Evolutionary conservation across 148 eudicot genomes (phyloP).

Genomic region (Oxyria digyna): DNA sequence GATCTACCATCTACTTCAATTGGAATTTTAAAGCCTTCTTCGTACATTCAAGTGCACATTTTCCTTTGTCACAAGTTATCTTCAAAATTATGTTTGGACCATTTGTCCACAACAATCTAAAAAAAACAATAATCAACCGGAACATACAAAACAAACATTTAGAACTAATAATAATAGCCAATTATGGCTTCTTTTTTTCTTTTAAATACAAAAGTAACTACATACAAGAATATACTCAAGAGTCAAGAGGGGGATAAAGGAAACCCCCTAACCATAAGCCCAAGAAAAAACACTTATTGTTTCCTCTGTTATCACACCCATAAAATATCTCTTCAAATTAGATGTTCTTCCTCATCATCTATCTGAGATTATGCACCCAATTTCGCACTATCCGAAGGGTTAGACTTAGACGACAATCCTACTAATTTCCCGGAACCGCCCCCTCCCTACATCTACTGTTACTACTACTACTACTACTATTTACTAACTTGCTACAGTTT

Average conservation of each 20-base stretch:
- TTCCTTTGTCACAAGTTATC: too few species aligned
- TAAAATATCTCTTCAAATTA: background rate
- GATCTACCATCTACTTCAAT: too few species aligned
- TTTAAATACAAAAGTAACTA: slow-evolving; percentile 5
- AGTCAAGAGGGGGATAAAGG: background rate
- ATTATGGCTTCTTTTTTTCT: background rate
- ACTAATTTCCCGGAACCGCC: slow-evolving; percentile 17
- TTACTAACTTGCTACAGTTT: slow-evolving; percentile 27
- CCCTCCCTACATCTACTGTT: too few species aligned
- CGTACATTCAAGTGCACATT: too few species aligned
- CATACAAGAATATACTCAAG: slow-evolving; percentile 5
- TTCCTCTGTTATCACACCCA: background rate
- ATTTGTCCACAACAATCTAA: too few species aligned
- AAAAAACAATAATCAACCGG: too few species aligned
- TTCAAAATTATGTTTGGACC: too few species aligned
- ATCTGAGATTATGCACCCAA: slow-evolving; percentile 29
- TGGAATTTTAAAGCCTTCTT: too few species aligned
- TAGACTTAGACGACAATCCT: slow-evolving; percentile 28
- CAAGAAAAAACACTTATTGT: background rate
- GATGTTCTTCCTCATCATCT: background rate
- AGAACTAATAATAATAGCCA: background rate
- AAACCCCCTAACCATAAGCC: background rate
- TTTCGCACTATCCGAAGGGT: slow-evolving; percentile 22
- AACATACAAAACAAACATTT: background rate
- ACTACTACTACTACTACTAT: slow-evolving; percentile 28